These are phyloP conservation scores for Clonostachys rosea DNA, from an alignment of 2,329 filamentous ascomycete species.

Conservation along the genomic window DNA sequence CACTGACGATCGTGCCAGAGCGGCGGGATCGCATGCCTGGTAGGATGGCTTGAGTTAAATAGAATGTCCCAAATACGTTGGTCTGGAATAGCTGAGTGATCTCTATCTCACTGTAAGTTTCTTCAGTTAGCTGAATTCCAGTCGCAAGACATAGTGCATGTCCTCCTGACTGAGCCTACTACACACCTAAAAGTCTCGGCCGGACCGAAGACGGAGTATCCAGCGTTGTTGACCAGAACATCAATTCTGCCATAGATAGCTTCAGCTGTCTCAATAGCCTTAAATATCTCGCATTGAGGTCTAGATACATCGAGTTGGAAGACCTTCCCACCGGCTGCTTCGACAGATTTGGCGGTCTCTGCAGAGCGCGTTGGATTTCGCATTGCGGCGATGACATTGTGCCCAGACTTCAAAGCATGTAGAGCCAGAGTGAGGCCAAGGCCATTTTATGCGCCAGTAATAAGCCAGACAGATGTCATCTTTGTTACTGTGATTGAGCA, in stretches of 20 bases:
- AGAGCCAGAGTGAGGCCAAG: constrained; percentile 38
- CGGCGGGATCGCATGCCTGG: constrained; percentile 36
- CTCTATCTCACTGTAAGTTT: constrained; percentile 19
- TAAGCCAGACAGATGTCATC: no score
- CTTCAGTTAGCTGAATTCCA: no score
- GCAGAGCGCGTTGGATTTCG: constrained; percentile 20
- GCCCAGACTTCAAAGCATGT: constrained; percentile 31
- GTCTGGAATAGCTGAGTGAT: constrained; percentile 34
- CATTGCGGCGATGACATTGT: constrained; percentile 42
- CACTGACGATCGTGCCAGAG: constrained; percentile 36
- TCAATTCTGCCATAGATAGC: constrained; percentile 30
- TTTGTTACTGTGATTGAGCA: no score
- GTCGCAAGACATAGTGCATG: no score
- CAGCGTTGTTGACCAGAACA: constrained; percentile 48
- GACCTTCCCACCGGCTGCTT: constrained; percentile 13
- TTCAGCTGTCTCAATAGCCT: constrained; percentile 13
- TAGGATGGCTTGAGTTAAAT: constrained; percentile 37
- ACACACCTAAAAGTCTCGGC: constrained; percentile 25
- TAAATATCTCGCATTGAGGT: constrained; percentile 12
- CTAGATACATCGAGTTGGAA: constrained; percentile 18
- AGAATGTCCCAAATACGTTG: constrained; percentile 43
- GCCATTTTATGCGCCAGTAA: no score
- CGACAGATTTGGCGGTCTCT: constrained; percentile 6
- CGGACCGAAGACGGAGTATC: constrained; percentile 29
- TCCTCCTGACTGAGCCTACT: no score